These are phyloP conservation scores for Plasmodium relictum DNA, from an alignment of 169 alveolate species.

Conservation along the genomic window DNA sequence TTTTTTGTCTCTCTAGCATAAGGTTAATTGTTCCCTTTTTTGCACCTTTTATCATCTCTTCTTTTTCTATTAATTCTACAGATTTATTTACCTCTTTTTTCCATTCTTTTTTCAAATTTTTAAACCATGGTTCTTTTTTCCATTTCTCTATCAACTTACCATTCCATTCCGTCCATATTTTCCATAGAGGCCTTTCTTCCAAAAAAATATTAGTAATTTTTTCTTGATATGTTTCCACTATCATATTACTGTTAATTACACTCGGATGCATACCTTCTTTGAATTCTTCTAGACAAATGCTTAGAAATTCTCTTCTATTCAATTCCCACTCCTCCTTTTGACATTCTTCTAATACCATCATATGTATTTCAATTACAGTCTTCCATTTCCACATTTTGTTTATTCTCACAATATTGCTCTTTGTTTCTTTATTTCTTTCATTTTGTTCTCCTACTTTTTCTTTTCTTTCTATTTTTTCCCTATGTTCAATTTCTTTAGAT, in stretches of 20 bases:
- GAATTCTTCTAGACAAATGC: slow-evolving; percentile 3
- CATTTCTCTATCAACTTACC: too few species aligned
- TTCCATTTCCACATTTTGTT: background rate
- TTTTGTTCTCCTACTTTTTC: too few species aligned
- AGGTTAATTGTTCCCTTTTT: background rate
- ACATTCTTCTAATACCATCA: slow-evolving; percentile 1
- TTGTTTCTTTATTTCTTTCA: too few species aligned
- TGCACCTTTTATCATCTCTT: background rate
- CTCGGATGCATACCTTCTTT: background rate
- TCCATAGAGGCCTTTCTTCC: background rate
- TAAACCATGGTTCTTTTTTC: too few species aligned
- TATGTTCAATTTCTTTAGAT: too few species aligned
- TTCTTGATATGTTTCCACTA: background rate
- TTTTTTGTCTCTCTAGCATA: background rate
- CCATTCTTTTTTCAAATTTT: too few species aligned
- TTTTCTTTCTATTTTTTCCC: too few species aligned
- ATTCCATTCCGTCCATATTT: background rate
- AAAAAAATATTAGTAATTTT: too few species aligned
- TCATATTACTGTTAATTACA: background rate
- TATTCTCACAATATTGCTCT: too few species aligned
- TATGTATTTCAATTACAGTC: too few species aligned
- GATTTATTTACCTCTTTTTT: background rate
- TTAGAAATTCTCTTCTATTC: background rate
- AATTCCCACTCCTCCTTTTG: slow-evolving; percentile 2
- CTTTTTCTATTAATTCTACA: background rate